A percentile compares a stretch with the other conserved stretches of the same genome.
These are phyloP conservation scores for Moricandia arvensis DNA, from an alignment of 345 rosid species.

Conservation along the genomic window DNA sequence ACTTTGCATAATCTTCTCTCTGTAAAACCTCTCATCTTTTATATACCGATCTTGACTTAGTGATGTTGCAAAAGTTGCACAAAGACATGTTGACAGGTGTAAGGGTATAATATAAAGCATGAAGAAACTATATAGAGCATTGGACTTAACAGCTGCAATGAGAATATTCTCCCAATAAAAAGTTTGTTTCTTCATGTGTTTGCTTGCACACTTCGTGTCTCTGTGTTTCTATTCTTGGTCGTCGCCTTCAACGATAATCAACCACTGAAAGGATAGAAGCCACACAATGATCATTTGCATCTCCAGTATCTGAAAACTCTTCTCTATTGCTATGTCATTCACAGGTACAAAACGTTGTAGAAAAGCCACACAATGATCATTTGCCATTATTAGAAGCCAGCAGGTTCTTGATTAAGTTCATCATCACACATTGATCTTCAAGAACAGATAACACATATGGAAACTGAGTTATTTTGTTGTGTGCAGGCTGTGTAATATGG, in stretches of 20 bases:
- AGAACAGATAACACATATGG: background rate
- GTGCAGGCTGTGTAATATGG: slow-evolving; percentile 91
- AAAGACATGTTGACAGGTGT: background rate
- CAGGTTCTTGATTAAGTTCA: slow-evolving; percentile 45
- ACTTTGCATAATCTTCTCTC: background rate
- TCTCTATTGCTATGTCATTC: slow-evolving; percentile 5
- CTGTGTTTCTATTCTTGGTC: too few species aligned
- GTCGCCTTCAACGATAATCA: slow-evolving; percentile 1
- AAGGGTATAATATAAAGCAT: background rate
- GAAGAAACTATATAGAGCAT: background rate
- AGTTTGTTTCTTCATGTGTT: background rate
- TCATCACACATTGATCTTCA: slow-evolving; percentile 8
- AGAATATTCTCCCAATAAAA: slow-evolving; percentile 5
- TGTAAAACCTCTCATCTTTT: too few species aligned
- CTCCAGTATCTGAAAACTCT: background rate
- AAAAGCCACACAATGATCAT: slow-evolving; percentile 80
- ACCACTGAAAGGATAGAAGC: slow-evolving; percentile 6
- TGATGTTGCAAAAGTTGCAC: too few species aligned
- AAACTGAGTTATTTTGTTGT: background rate
- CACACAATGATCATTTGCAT: background rate
- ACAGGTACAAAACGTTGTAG: slow-evolving; percentile 78
- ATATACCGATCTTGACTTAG: too few species aligned
- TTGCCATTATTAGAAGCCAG: slow-evolving; percentile 79
- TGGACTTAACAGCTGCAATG: slow-evolving; percentile 14
- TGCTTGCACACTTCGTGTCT: too few species aligned